A percentile compares a stretch with the other conserved stretches of the same genome.
phyloP scores from a whole-genome alignment of 371 early-diverging fungal species.

The Globomyces sp. region DNA sequence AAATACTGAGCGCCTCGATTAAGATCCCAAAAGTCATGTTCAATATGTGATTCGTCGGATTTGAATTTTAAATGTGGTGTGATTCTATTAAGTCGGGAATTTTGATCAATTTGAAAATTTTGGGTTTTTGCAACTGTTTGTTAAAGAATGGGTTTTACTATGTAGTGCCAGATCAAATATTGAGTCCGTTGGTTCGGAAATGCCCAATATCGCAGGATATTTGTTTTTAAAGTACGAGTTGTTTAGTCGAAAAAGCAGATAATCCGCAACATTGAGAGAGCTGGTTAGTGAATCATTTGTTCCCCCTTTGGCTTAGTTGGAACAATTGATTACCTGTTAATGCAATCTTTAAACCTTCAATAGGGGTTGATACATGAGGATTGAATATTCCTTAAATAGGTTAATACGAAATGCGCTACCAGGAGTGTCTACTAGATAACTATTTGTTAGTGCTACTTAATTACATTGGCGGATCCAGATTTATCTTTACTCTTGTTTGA shows the following conservation, averaged over 20 bases:
- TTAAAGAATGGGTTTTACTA: no score
- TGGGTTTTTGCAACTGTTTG: constrained; percentile 13
- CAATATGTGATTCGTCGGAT: not conserved
- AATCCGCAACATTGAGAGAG: constrained; percentile 80
- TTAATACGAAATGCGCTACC: no score
- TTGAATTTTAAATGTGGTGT: not conserved
- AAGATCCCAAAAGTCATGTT: constrained; percentile 14
- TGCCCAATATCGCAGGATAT: constrained; percentile 22
- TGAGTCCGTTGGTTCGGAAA: constrained; percentile 28
- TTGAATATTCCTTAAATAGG: constrained; percentile 75
- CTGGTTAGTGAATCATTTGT: constrained; percentile 85
- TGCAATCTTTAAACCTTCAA: constrained; percentile 39
- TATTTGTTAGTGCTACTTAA: constrained; percentile 44
- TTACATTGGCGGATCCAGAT: constrained; percentile 83
- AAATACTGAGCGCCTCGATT: constrained; percentile 28
- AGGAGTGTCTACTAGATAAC: no score
- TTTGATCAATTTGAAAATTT: not conserved
- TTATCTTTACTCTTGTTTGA: constrained; percentile 75
- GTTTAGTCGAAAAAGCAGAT: constrained; percentile 82
- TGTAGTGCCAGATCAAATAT: constrained; percentile 23
- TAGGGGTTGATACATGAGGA: constrained; percentile 31
- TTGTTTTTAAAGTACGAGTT: constrained; percentile 20
- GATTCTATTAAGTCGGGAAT: constrained; percentile 10
- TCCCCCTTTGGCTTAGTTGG: constrained; percentile 34
- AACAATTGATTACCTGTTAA: constrained; percentile 40